Conservation (phyloP, 495 filamentous ascomycete genomes). For the Jackrogersella minutella region DNA sequence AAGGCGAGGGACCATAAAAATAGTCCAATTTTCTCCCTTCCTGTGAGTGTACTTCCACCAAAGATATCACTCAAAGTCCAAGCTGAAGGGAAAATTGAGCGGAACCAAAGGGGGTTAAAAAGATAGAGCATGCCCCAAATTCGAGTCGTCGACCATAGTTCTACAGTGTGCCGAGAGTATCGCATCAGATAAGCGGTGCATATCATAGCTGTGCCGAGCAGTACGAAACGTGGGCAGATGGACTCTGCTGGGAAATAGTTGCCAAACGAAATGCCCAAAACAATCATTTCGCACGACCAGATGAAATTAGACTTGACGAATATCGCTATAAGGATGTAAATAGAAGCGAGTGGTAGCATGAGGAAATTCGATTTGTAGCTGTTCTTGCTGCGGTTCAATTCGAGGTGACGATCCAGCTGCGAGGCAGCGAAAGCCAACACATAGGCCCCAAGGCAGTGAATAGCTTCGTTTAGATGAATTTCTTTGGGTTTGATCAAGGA, state of each 20-base stretch:
- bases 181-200: constrained; percentile 1
- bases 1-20: not conserved
- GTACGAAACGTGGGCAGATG: not conserved
- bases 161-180: not conserved
- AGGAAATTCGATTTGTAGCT: not conserved
- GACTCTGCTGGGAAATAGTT: not conserved
- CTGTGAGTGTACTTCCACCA: no score
- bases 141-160: not conserved
- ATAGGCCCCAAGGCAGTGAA: constrained; percentile 6
- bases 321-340: not conserved
- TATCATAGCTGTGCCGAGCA: not conserved
- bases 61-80: not conserved
- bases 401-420: not conserved
- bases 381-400: not conserved
- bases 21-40: not conserved
- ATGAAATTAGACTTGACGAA: constrained; percentile 8
- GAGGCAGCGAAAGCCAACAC: constrained; percentile 3
- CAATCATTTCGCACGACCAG: constrained; percentile 5
- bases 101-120: not conserved
- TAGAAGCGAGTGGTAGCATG: not conserved
- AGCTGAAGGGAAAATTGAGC: not conserved
- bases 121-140: constrained; percentile 4
- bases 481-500: constrained; percentile 1
- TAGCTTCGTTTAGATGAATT: constrained; percentile 8
- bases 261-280: not conserved